Evolutionary conservation across 495 filamentous ascomycete species (phyloP), one percentile per base, ranked within the genome.

Genomic region (Lophiostoma macrostomum): DNA sequence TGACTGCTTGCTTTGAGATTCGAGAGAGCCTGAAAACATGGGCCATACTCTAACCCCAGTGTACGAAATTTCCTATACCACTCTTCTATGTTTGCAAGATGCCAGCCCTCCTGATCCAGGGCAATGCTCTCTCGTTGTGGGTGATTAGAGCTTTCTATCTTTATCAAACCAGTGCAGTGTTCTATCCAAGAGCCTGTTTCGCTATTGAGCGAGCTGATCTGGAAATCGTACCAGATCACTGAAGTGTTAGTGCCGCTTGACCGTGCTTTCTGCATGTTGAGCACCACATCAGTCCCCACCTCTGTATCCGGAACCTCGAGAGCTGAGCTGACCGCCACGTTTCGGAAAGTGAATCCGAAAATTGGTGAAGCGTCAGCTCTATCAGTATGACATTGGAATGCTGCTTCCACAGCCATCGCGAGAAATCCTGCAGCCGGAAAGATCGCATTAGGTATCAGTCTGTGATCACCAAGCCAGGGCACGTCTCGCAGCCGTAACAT

Each of bases 1-100:
- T 64, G 39, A 32, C 11, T 43, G 19, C n/a, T 6, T 12, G 38
- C 39, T 4, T 46, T 43, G 29, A 67, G 52, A 1, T 64, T 29
- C 1, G 56, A 50, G 14, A 67, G 39, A 12, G 31, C 43, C 28
- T 50, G 52, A 43, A 71, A 71, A 0, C 40, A 41, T 10, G 46
- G 45, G 13, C 67, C 65, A 29, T 63, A 71, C 11, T 39, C 40
- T 0, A 69, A 49, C 5, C 69, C 67, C n/a, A 53, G 23, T 1
- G 50, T 35, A 1, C 45, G 16, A 22, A 69, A 62, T 10, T 49
- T 48, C 11, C 60, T 40, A 30, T 67, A 64, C 61, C 61, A 66
- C 6, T 18, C 11, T 1, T 20, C 1, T 3, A 43, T 12, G 22
- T 51, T 22, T 4, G 37, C 30, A 12, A 23, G 18, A 39, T 35